Conservation (phyloP, 148 eudicot genomes). For the Pharnaceum exiguum region DNA sequence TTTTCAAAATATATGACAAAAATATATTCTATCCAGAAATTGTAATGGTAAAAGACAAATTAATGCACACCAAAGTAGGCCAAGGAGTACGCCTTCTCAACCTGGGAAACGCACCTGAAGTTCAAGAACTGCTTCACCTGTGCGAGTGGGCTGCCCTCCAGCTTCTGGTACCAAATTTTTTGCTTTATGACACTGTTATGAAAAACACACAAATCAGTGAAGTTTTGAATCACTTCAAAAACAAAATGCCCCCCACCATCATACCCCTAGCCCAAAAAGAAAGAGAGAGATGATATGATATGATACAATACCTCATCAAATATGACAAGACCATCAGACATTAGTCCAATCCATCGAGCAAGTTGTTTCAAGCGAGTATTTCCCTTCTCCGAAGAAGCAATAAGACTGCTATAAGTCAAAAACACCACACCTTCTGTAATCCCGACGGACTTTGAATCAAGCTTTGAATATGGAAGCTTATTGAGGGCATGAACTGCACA, state of each 20-base stretch:
- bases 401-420: slow-evolving; percentile 92
- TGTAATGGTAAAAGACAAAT: no score
- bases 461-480: slow-evolving; percentile 93
- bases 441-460: slow-evolving; percentile 92
- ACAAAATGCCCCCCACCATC: no score
- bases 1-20: no score
- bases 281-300: no score
- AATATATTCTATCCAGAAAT: no score
- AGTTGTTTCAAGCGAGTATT: slow-evolving; percentile 90
- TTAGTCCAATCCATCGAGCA: slow-evolving; percentile 88
- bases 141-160: slow-evolving; percentile 88
- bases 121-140: slow-evolving; percentile 98
- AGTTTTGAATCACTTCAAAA: no score
- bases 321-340: slow-evolving; percentile 80
- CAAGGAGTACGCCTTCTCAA: slow-evolving; percentile 3
- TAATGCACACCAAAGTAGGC: no score
- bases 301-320: slow-evolving; percentile 77
- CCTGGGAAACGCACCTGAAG: slow-evolving; percentile 65
- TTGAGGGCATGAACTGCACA: slow-evolving; percentile 89
- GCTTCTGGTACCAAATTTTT: slow-evolving; percentile 98
- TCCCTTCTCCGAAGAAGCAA: slow-evolving; percentile 97
- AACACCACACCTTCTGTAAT: slow-evolving; percentile 89
- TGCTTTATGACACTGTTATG: slow-evolving; percentile 89
- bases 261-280: no score
- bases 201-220: no score